phyloP scores from a whole-genome alignment of 169 alveolate species.

The Toxoplasma gondii region DNA sequence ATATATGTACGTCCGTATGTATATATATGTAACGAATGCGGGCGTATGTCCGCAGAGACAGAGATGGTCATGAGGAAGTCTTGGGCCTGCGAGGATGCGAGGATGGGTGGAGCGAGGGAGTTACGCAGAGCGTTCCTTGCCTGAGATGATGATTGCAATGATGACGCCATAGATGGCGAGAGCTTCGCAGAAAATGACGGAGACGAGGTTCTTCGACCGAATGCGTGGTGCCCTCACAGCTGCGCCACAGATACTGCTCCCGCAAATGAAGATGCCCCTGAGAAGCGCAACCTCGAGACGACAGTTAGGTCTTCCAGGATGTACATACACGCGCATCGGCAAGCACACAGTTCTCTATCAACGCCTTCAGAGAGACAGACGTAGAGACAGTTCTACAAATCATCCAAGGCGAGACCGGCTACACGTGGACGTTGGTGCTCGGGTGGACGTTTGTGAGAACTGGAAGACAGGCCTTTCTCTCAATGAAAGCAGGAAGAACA shows the following conservation, averaged over 20 bases:
- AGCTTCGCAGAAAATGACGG: conserved; percentile 99
- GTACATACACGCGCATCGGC: background rate
- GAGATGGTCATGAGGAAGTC: too few relatives aligned
- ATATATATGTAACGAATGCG: too few relatives aligned
- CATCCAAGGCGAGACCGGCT: too few relatives aligned
- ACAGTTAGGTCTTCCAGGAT: background rate
- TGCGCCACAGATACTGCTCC: conserved; percentile 97
- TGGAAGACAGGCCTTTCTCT: too few relatives aligned
- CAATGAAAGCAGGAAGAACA: too few relatives aligned
- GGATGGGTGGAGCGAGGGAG: too few relatives aligned
- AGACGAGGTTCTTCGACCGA: conserved; percentile 97
- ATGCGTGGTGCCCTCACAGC: conserved; percentile 99
- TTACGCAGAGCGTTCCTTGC: conserved; percentile 54
- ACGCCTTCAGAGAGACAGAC: too few relatives aligned
- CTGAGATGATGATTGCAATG: conserved; percentile 89
- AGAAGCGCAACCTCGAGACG: background rate
- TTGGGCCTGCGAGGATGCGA: too few relatives aligned
- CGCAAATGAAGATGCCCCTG: conserved; percentile 98
- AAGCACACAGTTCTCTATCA: background rate
- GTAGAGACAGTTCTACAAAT: too few relatives aligned
- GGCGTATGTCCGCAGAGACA: too few relatives aligned
- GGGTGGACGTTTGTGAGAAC: too few relatives aligned
- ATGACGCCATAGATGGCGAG: conserved; percentile 97
- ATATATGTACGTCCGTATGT: background rate
- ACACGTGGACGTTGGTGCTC: too few relatives aligned